These are phyloP conservation scores for Eimeria necatrix DNA, from an alignment of 169 alveolate species.

Conservation along the genomic window DNA sequence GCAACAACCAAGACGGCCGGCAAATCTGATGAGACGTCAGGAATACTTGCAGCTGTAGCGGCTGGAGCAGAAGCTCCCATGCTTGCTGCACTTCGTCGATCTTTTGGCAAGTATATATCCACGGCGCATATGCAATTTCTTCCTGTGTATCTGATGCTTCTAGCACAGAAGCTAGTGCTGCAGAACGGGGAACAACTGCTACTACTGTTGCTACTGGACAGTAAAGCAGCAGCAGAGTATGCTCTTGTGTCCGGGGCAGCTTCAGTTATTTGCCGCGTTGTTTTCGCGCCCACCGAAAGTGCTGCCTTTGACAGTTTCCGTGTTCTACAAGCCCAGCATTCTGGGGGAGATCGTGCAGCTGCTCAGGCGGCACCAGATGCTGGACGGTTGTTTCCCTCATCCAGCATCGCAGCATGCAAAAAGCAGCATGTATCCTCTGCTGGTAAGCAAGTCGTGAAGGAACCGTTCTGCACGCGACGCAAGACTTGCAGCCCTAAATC, in stretches of 20 bases:
- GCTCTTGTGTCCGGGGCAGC: constrained; percentile 57
- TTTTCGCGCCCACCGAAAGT: constrained; percentile 15
- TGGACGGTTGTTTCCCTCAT: neutral
- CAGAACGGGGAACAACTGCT: constrained; percentile 69
- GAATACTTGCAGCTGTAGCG: neutral
- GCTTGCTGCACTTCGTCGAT: neutral
- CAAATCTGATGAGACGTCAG: neutral
- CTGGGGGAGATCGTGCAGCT: neutral
- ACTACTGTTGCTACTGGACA: constrained; percentile 43
- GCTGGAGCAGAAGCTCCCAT: neutral
- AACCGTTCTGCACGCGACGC: no score
- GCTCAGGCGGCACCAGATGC: neutral
- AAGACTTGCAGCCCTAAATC: no score
- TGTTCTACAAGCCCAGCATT: constrained; percentile 18
- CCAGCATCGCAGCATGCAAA: no score
- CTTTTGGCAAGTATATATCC: constrained; percentile 9
- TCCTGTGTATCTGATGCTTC: constrained; percentile 42
- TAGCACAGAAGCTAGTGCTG: constrained; percentile 47
- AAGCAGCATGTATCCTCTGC: no score
- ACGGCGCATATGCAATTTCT: constrained; percentile 34
- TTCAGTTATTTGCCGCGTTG: constrained; percentile 39
- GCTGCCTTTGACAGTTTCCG: constrained; percentile 55
- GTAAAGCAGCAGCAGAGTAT: constrained; percentile 49
- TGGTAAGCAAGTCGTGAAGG: no score
- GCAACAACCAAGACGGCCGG: neutral